Conservation (phyloP, 2,329 filamentous ascomycete species). For the Aspergillus carbonarius region DNA sequence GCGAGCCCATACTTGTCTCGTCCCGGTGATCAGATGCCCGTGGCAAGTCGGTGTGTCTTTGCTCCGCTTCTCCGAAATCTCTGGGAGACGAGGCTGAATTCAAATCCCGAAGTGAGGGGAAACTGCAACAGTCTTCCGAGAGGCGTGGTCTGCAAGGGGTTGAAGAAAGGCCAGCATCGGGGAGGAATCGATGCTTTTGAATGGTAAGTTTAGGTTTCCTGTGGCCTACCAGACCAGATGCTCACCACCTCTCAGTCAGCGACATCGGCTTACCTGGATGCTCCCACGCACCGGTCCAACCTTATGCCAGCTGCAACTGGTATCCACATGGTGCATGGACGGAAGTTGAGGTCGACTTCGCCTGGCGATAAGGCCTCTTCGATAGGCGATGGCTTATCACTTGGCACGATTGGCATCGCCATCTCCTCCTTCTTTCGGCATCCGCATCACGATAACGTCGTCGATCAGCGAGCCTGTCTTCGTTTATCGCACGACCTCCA, state of each 20-base stretch:
- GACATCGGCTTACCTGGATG: no score
- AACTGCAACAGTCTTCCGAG: background rate
- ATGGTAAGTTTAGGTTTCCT: no score
- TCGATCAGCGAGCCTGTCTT: background rate
- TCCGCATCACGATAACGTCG: no score
- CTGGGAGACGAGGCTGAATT: background rate
- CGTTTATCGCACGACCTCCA: slow-evolving; percentile 4
- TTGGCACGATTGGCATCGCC: slow-evolving; percentile 16
- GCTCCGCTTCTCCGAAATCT: background rate
- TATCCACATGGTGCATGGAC: no score
- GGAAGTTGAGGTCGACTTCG: no score
- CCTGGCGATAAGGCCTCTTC: no score
- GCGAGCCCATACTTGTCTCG: background rate
- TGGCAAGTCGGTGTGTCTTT: background rate
- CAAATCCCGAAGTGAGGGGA: background rate
- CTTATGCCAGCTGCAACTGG: no score
- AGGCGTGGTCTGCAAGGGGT: background rate
- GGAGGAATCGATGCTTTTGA: background rate
- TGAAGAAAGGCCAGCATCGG: background rate
- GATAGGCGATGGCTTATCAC: slow-evolving; percentile 4
- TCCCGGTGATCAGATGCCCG: background rate
- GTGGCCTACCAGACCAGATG: no score
- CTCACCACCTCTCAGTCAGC: no score
- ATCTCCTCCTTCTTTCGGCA: slow-evolving; percentile 14
- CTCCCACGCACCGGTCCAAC: no score